Base-by-base conservation (phyloP, 768 basidiomycete species). In the Russula sp. region DNA sequence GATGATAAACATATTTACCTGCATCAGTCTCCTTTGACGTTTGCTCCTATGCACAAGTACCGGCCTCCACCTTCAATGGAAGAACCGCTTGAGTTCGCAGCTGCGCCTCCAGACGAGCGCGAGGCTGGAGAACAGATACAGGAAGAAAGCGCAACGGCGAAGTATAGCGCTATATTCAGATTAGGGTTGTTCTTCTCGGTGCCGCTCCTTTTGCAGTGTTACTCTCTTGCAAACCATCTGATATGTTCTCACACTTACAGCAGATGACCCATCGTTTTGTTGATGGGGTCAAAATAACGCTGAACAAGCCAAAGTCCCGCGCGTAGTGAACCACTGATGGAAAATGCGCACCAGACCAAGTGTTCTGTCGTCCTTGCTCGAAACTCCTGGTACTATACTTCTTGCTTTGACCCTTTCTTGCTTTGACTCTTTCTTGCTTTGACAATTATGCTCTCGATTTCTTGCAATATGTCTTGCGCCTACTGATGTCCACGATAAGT, bases 1-100 rank as follows among this genome's bases (percentile, higher is more conserved):
- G n/a, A 35, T 14, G 14, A 36, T 18, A 32, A 47, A 38, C 39
- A 16, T 18, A 29, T 29, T 53, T 22, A 47, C 43, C 9, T 38
- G 25, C 45, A 9, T 5, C 25, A 63, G 62, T 63, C 62, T 14
- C 62, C 62, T 8, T 25, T 63, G 2, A 59, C 58, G 6, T 63
- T 63, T 4, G 62, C 57, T 0, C 52, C 52, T 2, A 7, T 47
- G 0, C 7, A 41, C 0, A 45, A 59, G 13, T 42, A n/a, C 10
- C 46, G 46, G 0, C 45, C 25, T 54, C 60, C 60, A 20, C 3
- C 54, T 36, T 41, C 51, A 0, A 34, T 35, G 7, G 35, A 42
- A 8, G 39, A 34, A 18, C 11, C 38, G 2, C 13, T 42, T 22
- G 57, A 63, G 16, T n/a, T 41, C 22, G 34, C 25, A 18, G 8